Conservation (phyloP, 2,329 filamentous ascomycete species). For the Teratosphaeriaceae sp. region DNA sequence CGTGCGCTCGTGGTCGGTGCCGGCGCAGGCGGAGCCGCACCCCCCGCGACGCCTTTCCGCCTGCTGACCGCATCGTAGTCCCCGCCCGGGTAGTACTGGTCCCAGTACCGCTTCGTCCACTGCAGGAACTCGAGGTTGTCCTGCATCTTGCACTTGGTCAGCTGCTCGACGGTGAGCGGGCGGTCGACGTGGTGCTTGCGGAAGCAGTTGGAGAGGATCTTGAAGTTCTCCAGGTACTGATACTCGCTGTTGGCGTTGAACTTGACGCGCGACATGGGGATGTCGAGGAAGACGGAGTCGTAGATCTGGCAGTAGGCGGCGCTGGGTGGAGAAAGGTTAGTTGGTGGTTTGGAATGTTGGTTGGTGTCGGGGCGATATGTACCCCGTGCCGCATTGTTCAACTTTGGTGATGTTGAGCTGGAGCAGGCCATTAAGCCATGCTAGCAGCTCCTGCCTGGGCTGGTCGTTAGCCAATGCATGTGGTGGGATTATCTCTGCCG, state of each 20-base stretch:
- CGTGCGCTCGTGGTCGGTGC: constrained; percentile 20
- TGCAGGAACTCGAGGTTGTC: constrained; percentile 99
- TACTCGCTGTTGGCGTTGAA: constrained; percentile 98
- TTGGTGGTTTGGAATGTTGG: neutral
- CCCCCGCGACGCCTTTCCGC: constrained; percentile 67
- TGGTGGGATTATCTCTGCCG: neutral
- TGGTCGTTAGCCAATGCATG: neutral
- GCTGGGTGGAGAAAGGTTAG: constrained; percentile 44
- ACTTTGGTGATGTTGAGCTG: constrained; percentile 98
- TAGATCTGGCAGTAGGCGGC: constrained; percentile 96
- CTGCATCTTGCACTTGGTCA: constrained; percentile 99
- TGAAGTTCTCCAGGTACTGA: constrained; percentile 97
- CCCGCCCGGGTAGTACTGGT: constrained; percentile 93
- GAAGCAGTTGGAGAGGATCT: constrained; percentile 87
- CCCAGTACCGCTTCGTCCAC: constrained; percentile 96
- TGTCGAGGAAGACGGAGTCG: constrained; percentile 94
- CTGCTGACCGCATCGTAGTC: constrained; percentile 89
- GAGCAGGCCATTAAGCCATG: constrained; percentile 95
- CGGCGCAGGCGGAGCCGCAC: constrained; percentile 33
- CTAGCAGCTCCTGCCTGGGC: constrained; percentile 83
- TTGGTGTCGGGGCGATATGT: constrained; percentile 35
- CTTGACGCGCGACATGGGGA: constrained; percentile 93
- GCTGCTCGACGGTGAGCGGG: constrained; percentile 76
- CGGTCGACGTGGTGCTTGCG: constrained; percentile 82
- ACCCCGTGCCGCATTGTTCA: constrained; percentile 99